These are phyloP conservation scores for Pelargonium citronellum DNA, from an alignment of 441 rosid genomes.

Conservation along the genomic window DNA sequence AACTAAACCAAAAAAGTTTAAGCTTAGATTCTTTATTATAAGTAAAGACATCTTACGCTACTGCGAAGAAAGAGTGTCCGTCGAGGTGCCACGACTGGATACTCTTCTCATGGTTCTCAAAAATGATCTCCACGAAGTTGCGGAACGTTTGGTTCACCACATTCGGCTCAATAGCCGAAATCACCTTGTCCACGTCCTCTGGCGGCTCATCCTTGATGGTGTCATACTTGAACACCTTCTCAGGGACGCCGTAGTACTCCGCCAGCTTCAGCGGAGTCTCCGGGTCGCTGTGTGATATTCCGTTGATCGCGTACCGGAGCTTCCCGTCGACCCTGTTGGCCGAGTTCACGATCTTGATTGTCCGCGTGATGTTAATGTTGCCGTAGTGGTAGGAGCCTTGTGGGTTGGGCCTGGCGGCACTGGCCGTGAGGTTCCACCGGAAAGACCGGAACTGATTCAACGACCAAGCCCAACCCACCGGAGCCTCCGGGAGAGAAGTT, in stretches of 20 bases:
- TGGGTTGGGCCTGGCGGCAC: slow-evolving; percentile 98
- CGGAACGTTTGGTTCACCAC: slow-evolving; percentile 1
- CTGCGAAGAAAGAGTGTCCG: slow-evolving; percentile 85
- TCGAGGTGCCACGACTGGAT: slow-evolving; percentile 81
- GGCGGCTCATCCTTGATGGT: background rate
- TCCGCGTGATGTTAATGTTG: slow-evolving; percentile 62
- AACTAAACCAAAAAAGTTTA: background rate
- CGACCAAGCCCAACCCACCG: no score
- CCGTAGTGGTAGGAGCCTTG: slow-evolving; percentile 99
- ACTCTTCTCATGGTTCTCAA: slow-evolving; percentile 59
- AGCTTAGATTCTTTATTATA: background rate
- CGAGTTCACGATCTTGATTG: slow-evolving; percentile 56
- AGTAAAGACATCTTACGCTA: slow-evolving; percentile 53
- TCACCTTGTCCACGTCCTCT: background rate
- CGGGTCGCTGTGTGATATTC: slow-evolving; percentile 51
- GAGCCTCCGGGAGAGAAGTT: no score
- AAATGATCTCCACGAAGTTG: slow-evolving; percentile 61
- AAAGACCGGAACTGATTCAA: slow-evolving; percentile 10
- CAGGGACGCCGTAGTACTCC: slow-evolving; percentile 56
- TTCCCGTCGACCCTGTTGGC: slow-evolving; percentile 73
- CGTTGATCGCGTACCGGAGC: slow-evolving; percentile 81
- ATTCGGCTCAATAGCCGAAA: background rate
- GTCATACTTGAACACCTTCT: slow-evolving; percentile 2
- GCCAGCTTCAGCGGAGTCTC: slow-evolving; percentile 96
- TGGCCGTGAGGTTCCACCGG: slow-evolving; percentile 92